phyloP scores from a whole-genome alignment of 371 early-diverging fungal species.

The Mortierella sp. region DNA sequence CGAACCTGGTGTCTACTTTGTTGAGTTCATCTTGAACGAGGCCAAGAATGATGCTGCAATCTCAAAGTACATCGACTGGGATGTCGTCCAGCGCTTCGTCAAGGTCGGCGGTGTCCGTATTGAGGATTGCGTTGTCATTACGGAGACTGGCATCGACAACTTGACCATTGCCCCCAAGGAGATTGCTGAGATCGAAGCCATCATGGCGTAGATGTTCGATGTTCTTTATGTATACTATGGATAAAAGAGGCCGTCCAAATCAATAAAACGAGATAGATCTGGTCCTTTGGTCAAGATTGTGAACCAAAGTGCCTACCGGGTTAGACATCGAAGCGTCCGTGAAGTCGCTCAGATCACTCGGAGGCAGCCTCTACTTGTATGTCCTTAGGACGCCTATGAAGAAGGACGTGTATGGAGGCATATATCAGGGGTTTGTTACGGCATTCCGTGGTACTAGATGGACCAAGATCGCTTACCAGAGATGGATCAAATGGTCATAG shows the following conservation, averaged over 20 bases:
- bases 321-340: too few species aligned
- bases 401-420: too few species aligned
- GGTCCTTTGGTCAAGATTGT: too few species aligned
- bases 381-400: constrained; percentile 1
- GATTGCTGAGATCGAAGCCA: constrained; percentile 76
- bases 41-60: constrained; percentile 62
- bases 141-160: constrained; percentile 74
- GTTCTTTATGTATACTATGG: too few species aligned
- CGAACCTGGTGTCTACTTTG: constrained; percentile 90
- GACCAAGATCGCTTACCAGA: constrained; percentile 74
- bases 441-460: too few species aligned
- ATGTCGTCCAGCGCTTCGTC: constrained; percentile 73
- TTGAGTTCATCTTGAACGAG: constrained; percentile 67
- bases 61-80: constrained; percentile 76
- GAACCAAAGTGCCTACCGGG: too few species aligned
- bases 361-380: neutral
- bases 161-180: constrained; percentile 82
- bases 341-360: too few species aligned
- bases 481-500: constrained; percentile 88
- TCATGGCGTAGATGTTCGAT: constrained; percentile 37
- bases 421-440: too few species aligned
- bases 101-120: constrained; percentile 94
- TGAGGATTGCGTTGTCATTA: constrained; percentile 89
- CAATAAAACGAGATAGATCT: too few species aligned
- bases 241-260: too few species aligned